phyloP scores from a whole-genome alignment of 2,329 filamentous ascomycete genomes.

The Huntiella moniliformis region DNA sequence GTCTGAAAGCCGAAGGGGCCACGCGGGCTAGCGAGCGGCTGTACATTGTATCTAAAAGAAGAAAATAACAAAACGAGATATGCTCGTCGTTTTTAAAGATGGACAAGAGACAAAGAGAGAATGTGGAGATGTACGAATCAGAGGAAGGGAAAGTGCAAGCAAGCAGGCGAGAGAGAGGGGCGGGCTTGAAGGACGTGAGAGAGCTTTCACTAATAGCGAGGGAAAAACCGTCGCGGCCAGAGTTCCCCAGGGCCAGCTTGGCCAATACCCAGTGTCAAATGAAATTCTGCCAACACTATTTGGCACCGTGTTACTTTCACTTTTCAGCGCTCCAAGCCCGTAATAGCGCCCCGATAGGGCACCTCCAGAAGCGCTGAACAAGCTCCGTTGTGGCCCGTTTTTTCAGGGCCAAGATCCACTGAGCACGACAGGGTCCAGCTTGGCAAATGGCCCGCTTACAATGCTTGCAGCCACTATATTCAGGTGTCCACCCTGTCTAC shows the following conservation, averaged over 20 bases:
- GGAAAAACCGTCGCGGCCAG: slow-evolving; percentile 9
- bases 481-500: slow-evolving; percentile 1
- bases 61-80: slow-evolving; percentile 7
- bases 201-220: slow-evolving; percentile 5
- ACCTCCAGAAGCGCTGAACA: too few relatives aligned
- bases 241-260: slow-evolving; percentile 1
- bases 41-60: slow-evolving; percentile 33
- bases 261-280: not conserved
- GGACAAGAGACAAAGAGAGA: slow-evolving; percentile 2
- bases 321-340: too few relatives aligned
- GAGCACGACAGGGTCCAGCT: too few relatives aligned
- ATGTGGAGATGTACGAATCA: slow-evolving; percentile 2
- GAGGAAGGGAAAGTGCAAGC: slow-evolving; percentile 2
- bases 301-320: not conserved
- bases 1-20: slow-evolving; percentile 35
- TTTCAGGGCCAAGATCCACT: too few relatives aligned
- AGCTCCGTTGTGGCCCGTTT: too few relatives aligned
- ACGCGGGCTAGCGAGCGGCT: slow-evolving; percentile 41
- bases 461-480: slow-evolving; percentile 10
- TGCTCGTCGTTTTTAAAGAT: slow-evolving; percentile 5
- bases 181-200: slow-evolving; percentile 2
- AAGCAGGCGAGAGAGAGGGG: slow-evolving; percentile 5
- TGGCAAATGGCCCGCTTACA: too few relatives aligned
- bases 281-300: slow-evolving; percentile 10
- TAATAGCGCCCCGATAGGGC: too few relatives aligned